Evolutionary conservation across 176 grass and related monocot species (phyloP), one percentile per base, ranked within the genome.

Genomic region (Typha latifolia): DNA sequence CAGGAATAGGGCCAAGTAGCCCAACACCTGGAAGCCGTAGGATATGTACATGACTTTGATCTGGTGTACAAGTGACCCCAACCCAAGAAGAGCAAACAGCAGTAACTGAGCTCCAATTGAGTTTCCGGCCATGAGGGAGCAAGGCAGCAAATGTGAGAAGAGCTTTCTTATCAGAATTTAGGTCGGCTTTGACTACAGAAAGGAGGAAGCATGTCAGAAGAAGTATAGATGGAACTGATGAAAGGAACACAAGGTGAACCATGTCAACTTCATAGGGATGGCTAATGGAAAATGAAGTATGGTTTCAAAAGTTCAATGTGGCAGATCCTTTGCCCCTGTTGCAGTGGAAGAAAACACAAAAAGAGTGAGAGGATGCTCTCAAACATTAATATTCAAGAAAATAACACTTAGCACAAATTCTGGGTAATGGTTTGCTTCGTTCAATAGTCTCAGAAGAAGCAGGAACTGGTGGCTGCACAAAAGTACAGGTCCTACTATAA

Each of bases 141-240:
- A 80, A 87, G 20, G 76, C 75, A 71, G 94, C 89, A 80, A 99
- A 99, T 79, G 78, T 62, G 50, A 93, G 94, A 79, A 99, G 88
- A 70, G 86, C 81, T 81, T 90, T 78, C 66, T 85, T 84, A 63
- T 99, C 94, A 14, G 89, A 86, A 66, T 69, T 78, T n/a, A 99
- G 71, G 82, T 93, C 94, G 73, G 85, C 83, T 80, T 76, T 79
- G 66, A 67, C 73, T 55, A 71, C 66, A 67, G 70, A 27, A 52
- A 67, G 78, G 67, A 85, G 49, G 67, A 18, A 26, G 24, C 24
- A 76, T 62, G 80, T 47, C 63, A 83, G 57, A 13, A 8, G 34
- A 37, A 87, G 51, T 75, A 66, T 68, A 62, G 70, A 69, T 49
- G 68, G 10, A 66, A 91, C 12, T 73, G 74, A 76, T 3, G 18